Conservation (phyloP, 495 filamentous ascomycete species). For the Xylaria telfairii region DNA sequence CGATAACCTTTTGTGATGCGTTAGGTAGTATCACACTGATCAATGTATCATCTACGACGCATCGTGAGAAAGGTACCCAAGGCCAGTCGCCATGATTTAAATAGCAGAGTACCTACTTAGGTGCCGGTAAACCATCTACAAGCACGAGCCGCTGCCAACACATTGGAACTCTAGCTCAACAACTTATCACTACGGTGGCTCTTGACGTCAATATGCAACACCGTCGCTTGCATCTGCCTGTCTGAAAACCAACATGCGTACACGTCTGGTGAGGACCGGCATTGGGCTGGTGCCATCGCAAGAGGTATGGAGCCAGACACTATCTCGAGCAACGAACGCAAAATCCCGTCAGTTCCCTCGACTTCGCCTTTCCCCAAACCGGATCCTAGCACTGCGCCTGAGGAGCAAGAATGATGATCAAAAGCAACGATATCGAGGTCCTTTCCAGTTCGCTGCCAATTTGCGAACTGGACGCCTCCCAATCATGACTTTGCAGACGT, state of each 20-base stretch:
- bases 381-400: constrained; percentile 32
- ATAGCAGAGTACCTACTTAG: not conserved
- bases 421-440: constrained; percentile 26
- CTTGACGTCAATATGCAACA: not conserved
- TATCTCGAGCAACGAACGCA: constrained; percentile 31
- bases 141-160: not conserved
- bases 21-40: not conserved
- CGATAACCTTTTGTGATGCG: too few species aligned
- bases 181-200: not conserved
- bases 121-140: not conserved
- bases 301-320: constrained; percentile 22
- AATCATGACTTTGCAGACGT: constrained; percentile 38
- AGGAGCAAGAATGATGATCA: constrained; percentile 25
- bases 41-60: not conserved
- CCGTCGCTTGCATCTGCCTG: not conserved
- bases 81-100: not conserved
- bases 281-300: constrained; percentile 17
- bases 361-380: constrained; percentile 29
- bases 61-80: not conserved
- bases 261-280: constrained; percentile 4
- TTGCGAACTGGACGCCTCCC: constrained; percentile 38
- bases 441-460: constrained; percentile 23
- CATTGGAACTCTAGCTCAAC: not conserved
- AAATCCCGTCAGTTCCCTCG: constrained; percentile 26
- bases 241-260: constrained; percentile 13